These are phyloP conservation scores for Fusarium musae DNA, from an alignment of 2,329 filamentous ascomycete genomes.

Conservation along the genomic window DNA sequence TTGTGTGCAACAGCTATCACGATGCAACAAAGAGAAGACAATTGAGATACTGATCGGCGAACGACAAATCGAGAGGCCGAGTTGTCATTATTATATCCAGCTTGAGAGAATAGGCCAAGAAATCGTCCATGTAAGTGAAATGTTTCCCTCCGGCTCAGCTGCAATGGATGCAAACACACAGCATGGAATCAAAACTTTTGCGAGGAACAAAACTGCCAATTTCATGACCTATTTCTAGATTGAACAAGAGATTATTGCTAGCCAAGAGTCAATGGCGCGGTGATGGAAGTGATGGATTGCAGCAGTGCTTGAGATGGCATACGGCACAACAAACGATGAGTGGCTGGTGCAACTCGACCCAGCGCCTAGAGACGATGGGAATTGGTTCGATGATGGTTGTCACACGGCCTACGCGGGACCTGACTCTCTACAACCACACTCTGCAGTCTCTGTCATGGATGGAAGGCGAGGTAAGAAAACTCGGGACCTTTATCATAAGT, in stretches of 20 bases:
- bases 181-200: slow-evolving; percentile 13
- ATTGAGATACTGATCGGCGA: background rate
- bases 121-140: slow-evolving; percentile 30
- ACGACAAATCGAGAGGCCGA: slow-evolving; percentile 9
- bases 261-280: slow-evolving; percentile 42
- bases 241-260: slow-evolving; percentile 13
- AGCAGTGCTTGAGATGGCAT: slow-evolving; percentile 33
- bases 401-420: slow-evolving; percentile 24
- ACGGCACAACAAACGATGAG: slow-evolving; percentile 28
- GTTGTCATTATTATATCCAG: slow-evolving; percentile 12
- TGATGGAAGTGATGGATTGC: slow-evolving; percentile 40
- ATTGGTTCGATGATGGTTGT: slow-evolving; percentile 32
- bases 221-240: slow-evolving; percentile 11
- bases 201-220: slow-evolving; percentile 17
- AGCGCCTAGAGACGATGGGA: slow-evolving; percentile 43
- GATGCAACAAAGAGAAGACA: slow-evolving; percentile 7
- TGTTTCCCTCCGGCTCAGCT: slow-evolving; percentile 24
- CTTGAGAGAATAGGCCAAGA: slow-evolving; percentile 17
- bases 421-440: slow-evolving; percentile 26
- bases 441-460: slow-evolving; percentile 3
- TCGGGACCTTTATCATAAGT: background rate
- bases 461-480: background rate
- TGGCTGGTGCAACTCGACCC: slow-evolving; percentile 35
- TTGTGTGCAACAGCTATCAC: background rate
- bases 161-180: slow-evolving; percentile 9